Evolutionary conservation across 2,329 filamentous ascomycete genomes (phyloP).

Genomic region (Aspergillus nomiae): DNA sequence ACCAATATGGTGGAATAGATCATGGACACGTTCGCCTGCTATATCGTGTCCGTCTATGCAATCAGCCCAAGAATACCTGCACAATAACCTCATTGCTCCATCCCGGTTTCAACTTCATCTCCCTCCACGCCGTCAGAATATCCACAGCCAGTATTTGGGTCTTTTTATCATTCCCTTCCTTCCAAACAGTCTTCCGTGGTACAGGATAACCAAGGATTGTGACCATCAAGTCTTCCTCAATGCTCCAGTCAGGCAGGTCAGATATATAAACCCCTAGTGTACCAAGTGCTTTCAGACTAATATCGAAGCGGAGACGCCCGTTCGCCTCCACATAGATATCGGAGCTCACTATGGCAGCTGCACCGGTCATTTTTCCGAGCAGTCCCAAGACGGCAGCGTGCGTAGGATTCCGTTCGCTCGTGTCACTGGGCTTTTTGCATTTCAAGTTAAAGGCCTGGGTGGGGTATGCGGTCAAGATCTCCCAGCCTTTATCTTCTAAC

Average conservation of each 20-base stretch:
- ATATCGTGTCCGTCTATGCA: too few relatives aligned
- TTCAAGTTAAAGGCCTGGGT: constrained; percentile 56
- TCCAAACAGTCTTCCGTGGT: constrained; percentile 64
- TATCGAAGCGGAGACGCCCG: constrained; percentile 65
- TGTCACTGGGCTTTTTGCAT: constrained; percentile 21
- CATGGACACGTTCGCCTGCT: background rate
- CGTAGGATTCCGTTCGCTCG: constrained; percentile 20
- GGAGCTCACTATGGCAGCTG: constrained; percentile 71
- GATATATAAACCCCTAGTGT: constrained; percentile 73
- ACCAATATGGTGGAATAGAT: background rate
- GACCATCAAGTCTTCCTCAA: constrained; percentile 70
- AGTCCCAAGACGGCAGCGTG: constrained; percentile 73
- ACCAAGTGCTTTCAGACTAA: constrained; percentile 78
- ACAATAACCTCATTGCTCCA: constrained; percentile 82
- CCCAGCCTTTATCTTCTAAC: constrained; percentile 69
- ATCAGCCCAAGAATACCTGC: constrained; percentile 57
- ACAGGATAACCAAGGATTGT: constrained; percentile 73
- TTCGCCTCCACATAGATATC: constrained; percentile 61
- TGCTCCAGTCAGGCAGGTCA: constrained; percentile 60
- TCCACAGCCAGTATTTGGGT: constrained; percentile 73
- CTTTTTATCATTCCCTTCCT: constrained; percentile 45
- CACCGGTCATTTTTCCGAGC: constrained; percentile 85
- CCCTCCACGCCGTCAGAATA: constrained; percentile 73
- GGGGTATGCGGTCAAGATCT: constrained; percentile 77
- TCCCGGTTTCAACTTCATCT: constrained; percentile 67